Percentiles rank a stretch among this genome's conserved stretches.
phyloP scores from a whole-genome alignment of 2,329 filamentous ascomycete genomes.

The Colletotrichum horii region DNA sequence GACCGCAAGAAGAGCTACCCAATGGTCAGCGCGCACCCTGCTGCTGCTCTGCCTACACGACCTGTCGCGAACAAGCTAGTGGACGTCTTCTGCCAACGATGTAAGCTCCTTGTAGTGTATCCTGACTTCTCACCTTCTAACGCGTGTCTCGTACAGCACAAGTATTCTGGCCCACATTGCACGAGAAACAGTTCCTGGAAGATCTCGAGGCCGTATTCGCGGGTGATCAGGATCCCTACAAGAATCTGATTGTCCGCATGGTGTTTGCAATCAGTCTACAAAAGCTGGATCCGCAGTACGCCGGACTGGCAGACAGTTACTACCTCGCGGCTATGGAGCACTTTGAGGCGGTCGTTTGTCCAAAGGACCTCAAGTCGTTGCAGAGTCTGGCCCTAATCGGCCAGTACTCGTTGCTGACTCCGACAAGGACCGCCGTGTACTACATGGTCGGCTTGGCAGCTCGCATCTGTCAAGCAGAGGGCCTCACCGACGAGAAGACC shows the following conservation, averaged over 20 bases:
- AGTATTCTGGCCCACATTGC: slow-evolving; percentile 84
- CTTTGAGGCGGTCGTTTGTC: slow-evolving; percentile 81
- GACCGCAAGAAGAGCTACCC: slow-evolving; percentile 87
- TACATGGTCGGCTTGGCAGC: slow-evolving; percentile 90
- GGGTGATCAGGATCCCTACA: slow-evolving; percentile 77
- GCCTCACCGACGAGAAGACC: slow-evolving; percentile 87
- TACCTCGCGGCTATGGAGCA: slow-evolving; percentile 88
- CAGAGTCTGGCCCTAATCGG: slow-evolving; percentile 89
- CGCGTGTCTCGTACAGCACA: slow-evolving; percentile 65
- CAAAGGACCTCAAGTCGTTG: slow-evolving; percentile 89
- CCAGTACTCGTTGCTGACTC: slow-evolving; percentile 90
- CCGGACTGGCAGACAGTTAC: slow-evolving; percentile 93
- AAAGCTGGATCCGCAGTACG: slow-evolving; percentile 86
- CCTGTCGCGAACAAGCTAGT: slow-evolving; percentile 79
- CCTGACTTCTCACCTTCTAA: slow-evolving; percentile 18
- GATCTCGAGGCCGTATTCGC: slow-evolving; percentile 84
- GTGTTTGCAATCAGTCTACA: slow-evolving; percentile 95
- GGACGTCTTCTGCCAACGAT: slow-evolving; percentile 85
- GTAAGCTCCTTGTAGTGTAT: slow-evolving; percentile 49
- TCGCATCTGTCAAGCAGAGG: slow-evolving; percentile 86
- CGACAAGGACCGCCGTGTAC: slow-evolving; percentile 90
- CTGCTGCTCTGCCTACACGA: slow-evolving; percentile 74
- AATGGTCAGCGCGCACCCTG: slow-evolving; percentile 84
- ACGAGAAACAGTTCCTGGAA: slow-evolving; percentile 78
- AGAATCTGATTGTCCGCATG: slow-evolving; percentile 89